Base-by-base conservation (phyloP, 2,329 filamentous ascomycete species). In the Cladosporium sp. region DNA sequence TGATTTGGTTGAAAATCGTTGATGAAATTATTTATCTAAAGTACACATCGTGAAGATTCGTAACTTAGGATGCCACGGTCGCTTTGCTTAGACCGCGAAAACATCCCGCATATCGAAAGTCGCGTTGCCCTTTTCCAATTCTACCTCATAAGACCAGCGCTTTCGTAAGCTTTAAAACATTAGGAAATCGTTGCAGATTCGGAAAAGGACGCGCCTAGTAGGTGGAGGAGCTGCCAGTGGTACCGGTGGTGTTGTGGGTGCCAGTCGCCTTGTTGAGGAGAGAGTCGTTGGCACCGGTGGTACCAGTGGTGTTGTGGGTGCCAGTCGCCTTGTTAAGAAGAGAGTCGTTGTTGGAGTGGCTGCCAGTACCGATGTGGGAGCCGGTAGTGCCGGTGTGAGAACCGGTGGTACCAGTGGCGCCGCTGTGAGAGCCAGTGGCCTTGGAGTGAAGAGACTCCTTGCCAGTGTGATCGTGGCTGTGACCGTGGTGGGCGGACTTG, bases 401-500 rank as follows among this genome's bases (percentile, higher is more conserved):
- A 34, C 30, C 30, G 30, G 30, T 34, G 11, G 30, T 34, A 34
- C 30, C 30, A 12, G 7, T 9, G 28, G 28, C 9, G 28, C 9
- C n/a, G n/a, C n/a, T 30, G 30, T 34, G 30, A 12, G 38, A 40
- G 38, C 15, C 15, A 40, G 17, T 40, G 38, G 20, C 20, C 30
- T 52, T 40, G 17, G 19, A 15, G 20, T 11, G 22, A 19, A 43
- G 40, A 11, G 40, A 51, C 30, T 5, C 34, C 25, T 25, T 25
- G 25, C 3, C 6, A 6, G 25, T 22, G 36, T 19, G 20, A 19
- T 30, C 49, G 36, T 39, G 17, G 19, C n/a, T 38, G n/a, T 19
- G 40, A 22, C 7, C 15, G 34, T 17, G 28, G 19, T 37, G n/a
- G n/a, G 42, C 20, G 14, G 62, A 59, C 64, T 80, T 78, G 4